Percentiles rank a stretch among this genome's conserved stretches.
These are phyloP conservation scores for Lipomyces sp. DNA, from an alignment of 805 yeast genomes.

Conservation along the genomic window DNA sequence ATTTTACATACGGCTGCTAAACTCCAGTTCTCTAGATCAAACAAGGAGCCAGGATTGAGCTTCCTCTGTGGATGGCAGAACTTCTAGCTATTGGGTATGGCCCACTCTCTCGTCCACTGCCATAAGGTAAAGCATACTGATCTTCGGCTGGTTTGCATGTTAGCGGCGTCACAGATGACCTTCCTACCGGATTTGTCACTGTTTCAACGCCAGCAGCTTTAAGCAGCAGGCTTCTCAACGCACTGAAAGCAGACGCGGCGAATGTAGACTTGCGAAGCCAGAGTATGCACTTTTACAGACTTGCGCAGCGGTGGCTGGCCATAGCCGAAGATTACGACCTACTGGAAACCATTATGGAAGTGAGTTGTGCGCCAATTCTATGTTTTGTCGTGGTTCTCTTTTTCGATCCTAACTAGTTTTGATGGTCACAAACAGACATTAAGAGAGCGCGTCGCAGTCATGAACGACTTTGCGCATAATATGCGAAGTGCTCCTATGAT, in stretches of 20 bases:
- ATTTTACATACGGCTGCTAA: neutral
- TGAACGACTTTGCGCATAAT: constrained; percentile 66
- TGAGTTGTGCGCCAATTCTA: constrained; percentile 2
- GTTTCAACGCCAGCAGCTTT: constrained; percentile 71
- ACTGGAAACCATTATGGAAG: constrained; percentile 45
- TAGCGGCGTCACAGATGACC: constrained; percentile 40
- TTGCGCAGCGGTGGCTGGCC: constrained; percentile 74
- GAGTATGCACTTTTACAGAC: constrained; percentile 61
- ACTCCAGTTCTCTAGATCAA: constrained; percentile 40
- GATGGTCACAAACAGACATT: constrained; percentile 42
- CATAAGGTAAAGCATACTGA: constrained; percentile 36
- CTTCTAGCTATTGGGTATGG: constrained; percentile 57
- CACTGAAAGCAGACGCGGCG: constrained; percentile 69
- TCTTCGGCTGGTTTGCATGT: no score
- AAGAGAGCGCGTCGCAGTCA: constrained; percentile 62
- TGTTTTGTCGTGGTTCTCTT: neutral
- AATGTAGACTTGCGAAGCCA: constrained; percentile 66
- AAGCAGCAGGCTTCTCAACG: constrained; percentile 64
- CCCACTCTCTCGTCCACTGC: constrained; percentile 35
- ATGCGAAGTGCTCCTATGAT: constrained; percentile 37
- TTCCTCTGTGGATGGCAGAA: constrained; percentile 88
- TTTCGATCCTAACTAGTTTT: no score
- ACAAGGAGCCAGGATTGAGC: constrained; percentile 62
- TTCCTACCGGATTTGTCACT: constrained; percentile 48
- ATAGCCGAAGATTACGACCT: constrained; percentile 66